Percentiles rank a stretch among this genome's conserved stretches.
These are phyloP conservation scores for Phylloporus scabripes DNA, from an alignment of 768 basidiomycete species.

Conservation along the genomic window DNA sequence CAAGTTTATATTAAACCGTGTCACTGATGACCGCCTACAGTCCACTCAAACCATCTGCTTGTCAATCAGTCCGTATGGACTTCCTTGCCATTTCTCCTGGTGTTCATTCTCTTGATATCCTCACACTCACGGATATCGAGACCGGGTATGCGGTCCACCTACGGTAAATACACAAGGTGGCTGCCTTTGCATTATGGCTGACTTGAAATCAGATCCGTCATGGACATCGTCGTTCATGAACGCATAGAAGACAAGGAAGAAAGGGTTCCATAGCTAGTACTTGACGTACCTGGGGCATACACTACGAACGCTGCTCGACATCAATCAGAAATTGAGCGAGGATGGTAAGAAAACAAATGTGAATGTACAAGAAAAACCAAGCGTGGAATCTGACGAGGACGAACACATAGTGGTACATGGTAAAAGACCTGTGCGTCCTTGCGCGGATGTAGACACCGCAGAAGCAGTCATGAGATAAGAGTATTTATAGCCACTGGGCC, in stretches of 20 bases:
- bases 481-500: constrained; percentile 61
- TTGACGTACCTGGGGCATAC: constrained; percentile 11
- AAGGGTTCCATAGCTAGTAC: constrained; percentile 10
- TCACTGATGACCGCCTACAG: constrained; percentile 33
- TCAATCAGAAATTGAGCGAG: neutral
- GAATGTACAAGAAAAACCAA: constrained; percentile 23
- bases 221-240: constrained; percentile 73
- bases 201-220: constrained; percentile 49
- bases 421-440: constrained; percentile 10
- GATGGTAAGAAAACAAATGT: constrained; percentile 12
- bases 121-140: constrained; percentile 72
- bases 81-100: constrained; percentile 79
- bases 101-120: constrained; percentile 66
- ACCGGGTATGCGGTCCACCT: constrained; percentile 68
- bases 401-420: constrained; percentile 19
- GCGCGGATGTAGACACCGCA: neutral
- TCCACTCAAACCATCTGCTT: constrained; percentile 72
- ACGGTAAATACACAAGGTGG: constrained; percentile 40
- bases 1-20: neutral
- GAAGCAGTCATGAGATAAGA: neutral
- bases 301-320: constrained; percentile 1
- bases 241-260: constrained; percentile 8
- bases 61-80: constrained; percentile 82
- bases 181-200: neutral
- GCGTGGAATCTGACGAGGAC: constrained; percentile 8